phyloP scores from a whole-genome alignment of 1,284 basidiomycete genomes.

The Schizophyllum amplum region DNA sequence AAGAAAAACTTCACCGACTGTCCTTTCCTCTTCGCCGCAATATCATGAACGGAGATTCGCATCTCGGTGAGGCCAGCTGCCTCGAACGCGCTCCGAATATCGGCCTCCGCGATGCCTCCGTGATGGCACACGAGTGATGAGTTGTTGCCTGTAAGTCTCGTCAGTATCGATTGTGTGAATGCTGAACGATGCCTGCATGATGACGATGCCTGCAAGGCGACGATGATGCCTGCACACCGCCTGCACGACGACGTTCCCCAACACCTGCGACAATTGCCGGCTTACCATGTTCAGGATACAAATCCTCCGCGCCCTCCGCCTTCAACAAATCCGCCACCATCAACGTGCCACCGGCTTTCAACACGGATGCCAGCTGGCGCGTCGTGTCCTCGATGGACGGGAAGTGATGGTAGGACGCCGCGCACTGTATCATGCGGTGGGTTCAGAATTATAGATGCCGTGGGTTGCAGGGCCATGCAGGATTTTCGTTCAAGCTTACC shows the following conservation, averaged over 20 bases:
- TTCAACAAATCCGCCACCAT: conserved; percentile 50
- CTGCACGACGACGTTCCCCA: too few species aligned
- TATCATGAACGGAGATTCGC: not conserved
- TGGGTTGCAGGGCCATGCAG: not conserved
- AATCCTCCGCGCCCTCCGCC: conserved; percentile 6
- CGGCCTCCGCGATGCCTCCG: conserved; percentile 8
- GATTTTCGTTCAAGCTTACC: conserved; percentile 16
- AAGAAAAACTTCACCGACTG: not conserved
- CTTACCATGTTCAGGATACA: not conserved
- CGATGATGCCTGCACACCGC: too few species aligned
- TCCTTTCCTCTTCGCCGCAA: not conserved
- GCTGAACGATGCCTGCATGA: too few species aligned
- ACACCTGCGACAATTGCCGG: not conserved
- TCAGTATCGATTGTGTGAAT: conserved; percentile 13
- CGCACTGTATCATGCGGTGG: conserved; percentile 37
- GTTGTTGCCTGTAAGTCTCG: conserved; percentile 6
- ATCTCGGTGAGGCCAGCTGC: conserved; percentile 5
- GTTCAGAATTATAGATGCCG: not conserved
- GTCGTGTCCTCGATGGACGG: conserved; percentile 41
- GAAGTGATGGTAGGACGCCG: conserved; percentile 63
- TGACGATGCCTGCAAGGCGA: too few species aligned
- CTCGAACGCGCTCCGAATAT: conserved; percentile 6
- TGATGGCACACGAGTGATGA: conserved; percentile 17
- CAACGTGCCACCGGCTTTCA: conserved; percentile 55
- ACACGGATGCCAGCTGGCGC: conserved; percentile 37